These are phyloP conservation scores for Zygotorulaspora sp. DNA, from an alignment of 805 yeast species.

Conservation along the genomic window DNA sequence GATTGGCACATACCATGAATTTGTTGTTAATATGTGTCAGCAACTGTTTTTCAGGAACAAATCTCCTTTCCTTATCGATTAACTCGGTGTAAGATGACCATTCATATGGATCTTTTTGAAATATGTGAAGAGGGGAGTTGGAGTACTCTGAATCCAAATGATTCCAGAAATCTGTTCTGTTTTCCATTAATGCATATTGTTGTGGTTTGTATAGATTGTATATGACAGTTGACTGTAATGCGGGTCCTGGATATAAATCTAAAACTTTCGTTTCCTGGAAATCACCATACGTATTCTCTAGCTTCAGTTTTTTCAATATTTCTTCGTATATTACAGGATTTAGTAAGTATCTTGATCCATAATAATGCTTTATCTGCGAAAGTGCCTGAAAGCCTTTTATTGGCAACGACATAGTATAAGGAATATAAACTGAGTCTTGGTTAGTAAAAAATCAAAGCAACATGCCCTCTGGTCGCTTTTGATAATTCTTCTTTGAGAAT, in stretches of 20 bases:
- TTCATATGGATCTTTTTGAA: constrained; percentile 51
- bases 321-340: constrained; percentile 24
- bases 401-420: constrained; percentile 13
- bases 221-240: constrained; percentile 59
- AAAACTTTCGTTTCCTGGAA: constrained; percentile 45
- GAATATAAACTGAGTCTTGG: too few relatives aligned
- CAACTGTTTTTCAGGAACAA: constrained; percentile 38
- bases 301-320: constrained; percentile 46
- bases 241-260: constrained; percentile 58
- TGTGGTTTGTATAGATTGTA: constrained; percentile 56
- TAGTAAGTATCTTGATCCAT: constrained; percentile 23
- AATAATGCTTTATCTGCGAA: constrained; percentile 19
- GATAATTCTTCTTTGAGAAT: too few relatives aligned
- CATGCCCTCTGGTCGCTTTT: too few relatives aligned
- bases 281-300: constrained; percentile 35
- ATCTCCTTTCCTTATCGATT: constrained; percentile 42
- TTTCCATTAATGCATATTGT: constrained; percentile 61
- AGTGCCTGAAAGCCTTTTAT: constrained; percentile 12
- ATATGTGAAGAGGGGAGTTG: constrained; percentile 32
- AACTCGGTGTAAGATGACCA: constrained; percentile 59
- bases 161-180: constrained; percentile 28
- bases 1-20: constrained; percentile 55
- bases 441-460: too few relatives aligned
- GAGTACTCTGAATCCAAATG: constrained; percentile 11
- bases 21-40: constrained; percentile 47